These are phyloP conservation scores for Imleria badia DNA, from an alignment of 768 basidiomycete genomes.

Conservation along the genomic window DNA sequence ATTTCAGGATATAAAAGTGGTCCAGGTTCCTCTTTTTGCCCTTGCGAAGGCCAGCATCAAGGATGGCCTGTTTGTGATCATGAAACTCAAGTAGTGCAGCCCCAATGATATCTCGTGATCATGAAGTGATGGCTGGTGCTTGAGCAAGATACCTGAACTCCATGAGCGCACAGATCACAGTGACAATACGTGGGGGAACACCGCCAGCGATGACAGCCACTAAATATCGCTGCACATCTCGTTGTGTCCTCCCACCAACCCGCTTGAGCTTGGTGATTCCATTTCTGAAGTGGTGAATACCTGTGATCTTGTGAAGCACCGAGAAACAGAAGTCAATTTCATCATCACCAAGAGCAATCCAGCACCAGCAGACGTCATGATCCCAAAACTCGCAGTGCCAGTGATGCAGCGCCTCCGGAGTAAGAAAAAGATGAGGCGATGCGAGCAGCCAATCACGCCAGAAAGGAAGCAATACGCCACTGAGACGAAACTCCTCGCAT, in stretches of 20 bases:
- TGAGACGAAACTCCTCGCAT: neutral
- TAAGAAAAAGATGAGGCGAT: neutral
- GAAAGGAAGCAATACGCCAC: neutral
- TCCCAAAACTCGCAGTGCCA: neutral
- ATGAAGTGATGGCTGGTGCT: constrained; percentile 26
- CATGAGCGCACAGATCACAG: constrained; percentile 34
- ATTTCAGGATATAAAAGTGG: neutral
- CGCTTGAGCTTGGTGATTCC: constrained; percentile 44
- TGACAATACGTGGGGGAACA: too few relatives aligned
- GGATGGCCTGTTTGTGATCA: constrained; percentile 35
- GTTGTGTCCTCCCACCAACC: constrained; percentile 38
- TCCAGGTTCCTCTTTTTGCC: constrained; percentile 22
- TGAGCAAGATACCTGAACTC: constrained; percentile 41
- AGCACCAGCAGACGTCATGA: neutral
- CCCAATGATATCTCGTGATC: constrained; percentile 14
- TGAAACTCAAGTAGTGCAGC: constrained; percentile 34
- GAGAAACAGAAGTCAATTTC: constrained; percentile 14
- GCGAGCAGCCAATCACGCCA: neutral
- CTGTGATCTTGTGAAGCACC: constrained; percentile 8
- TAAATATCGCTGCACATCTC: constrained; percentile 37
- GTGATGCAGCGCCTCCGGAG: neutral
- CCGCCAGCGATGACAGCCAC: constrained; percentile 36
- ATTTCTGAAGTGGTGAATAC: constrained; percentile 37
- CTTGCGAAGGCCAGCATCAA: constrained; percentile 23
- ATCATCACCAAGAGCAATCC: neutral